These are phyloP conservation scores for Geotrichum carabidarum DNA, from an alignment of 1,139 yeast genomes.

Conservation along the genomic window DNA sequence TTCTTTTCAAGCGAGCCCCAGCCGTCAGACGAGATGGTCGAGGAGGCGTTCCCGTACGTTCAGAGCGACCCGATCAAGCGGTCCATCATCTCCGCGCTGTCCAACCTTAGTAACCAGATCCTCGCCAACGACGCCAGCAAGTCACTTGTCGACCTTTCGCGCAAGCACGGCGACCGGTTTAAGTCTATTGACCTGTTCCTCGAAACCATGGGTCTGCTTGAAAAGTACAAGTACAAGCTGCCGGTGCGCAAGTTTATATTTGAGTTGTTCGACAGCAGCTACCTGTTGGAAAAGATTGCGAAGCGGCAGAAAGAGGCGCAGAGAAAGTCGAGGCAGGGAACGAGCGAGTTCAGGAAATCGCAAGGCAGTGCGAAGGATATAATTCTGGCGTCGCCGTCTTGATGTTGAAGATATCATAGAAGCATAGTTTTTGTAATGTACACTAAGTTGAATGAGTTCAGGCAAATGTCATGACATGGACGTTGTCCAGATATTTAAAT, in stretches of 20 bases:
- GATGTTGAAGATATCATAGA: too few species aligned
- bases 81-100: conserved; percentile 51
- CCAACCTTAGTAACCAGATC: conserved; percentile 60
- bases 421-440: too few species aligned
- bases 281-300: conserved; percentile 47
- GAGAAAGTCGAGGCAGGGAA: conserved; percentile 4
- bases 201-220: conserved; percentile 58
- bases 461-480: too few species aligned
- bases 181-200: conserved; percentile 53
- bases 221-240: conserved; percentile 60
- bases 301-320: conserved; percentile 9
- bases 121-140: conserved; percentile 60
- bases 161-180: conserved; percentile 52
- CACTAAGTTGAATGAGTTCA: too few species aligned
- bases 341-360: not conserved
- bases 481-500: too few species aligned
- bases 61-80: conserved; percentile 42
- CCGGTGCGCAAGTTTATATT: conserved; percentile 62
- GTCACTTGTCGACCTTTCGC: conserved; percentile 54
- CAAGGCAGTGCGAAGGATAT: not conserved
- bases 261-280: conserved; percentile 57
- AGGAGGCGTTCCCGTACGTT: conserved; percentile 22
- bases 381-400: too few species aligned
- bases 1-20: conserved; percentile 21
- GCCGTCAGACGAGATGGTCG: conserved; percentile 22